A percentile compares a stretch with the other conserved stretches of the same genome.
Conservation (phyloP, 352 stramenopile species). For the Phytophthora crassamura region DNA sequence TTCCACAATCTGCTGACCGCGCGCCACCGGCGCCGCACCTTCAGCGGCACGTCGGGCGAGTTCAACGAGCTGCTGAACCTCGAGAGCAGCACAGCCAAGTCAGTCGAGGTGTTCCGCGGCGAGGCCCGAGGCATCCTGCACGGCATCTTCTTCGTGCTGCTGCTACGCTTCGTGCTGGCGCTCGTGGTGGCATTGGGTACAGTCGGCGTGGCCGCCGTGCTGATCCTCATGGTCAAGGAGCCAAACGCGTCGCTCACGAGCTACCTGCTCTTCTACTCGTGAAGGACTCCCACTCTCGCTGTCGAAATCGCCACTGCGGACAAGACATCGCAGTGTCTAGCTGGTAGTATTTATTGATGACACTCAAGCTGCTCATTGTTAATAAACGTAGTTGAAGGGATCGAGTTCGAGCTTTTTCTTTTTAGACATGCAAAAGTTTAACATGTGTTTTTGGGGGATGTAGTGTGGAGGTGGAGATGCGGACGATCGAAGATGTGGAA, state of each 20-base stretch:
- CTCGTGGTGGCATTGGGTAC: constrained; percentile 45
- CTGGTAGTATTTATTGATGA: constrained; percentile 33
- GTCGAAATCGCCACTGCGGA: background rate
- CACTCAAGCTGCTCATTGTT: too few relatives aligned
- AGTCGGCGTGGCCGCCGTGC: constrained; percentile 35
- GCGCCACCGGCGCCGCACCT: constrained; percentile 33
- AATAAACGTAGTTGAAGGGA: too few relatives aligned
- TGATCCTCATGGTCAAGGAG: constrained; percentile 52
- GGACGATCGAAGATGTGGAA: too few relatives aligned
- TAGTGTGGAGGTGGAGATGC: too few relatives aligned
- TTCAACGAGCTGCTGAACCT: constrained; percentile 45
- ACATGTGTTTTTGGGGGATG: too few relatives aligned
- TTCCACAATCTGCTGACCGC: constrained; percentile 33
- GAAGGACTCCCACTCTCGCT: constrained; percentile 9
- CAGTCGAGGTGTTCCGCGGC: constrained; percentile 62
- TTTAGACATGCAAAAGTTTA: too few relatives aligned
- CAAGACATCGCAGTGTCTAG: background rate
- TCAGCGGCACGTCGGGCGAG: constrained; percentile 42
- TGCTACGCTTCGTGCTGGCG: constrained; percentile 60
- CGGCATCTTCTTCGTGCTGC: constrained; percentile 66
- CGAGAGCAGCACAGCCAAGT: constrained; percentile 61
- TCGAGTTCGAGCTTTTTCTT: too few relatives aligned
- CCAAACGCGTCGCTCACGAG: constrained; percentile 35
- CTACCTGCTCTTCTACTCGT: constrained; percentile 47
- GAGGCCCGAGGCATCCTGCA: constrained; percentile 63